These are phyloP conservation scores for Chytriomyces confervae DNA, from an alignment of 192 early-diverging fungal genomes.

Conservation along the genomic window DNA sequence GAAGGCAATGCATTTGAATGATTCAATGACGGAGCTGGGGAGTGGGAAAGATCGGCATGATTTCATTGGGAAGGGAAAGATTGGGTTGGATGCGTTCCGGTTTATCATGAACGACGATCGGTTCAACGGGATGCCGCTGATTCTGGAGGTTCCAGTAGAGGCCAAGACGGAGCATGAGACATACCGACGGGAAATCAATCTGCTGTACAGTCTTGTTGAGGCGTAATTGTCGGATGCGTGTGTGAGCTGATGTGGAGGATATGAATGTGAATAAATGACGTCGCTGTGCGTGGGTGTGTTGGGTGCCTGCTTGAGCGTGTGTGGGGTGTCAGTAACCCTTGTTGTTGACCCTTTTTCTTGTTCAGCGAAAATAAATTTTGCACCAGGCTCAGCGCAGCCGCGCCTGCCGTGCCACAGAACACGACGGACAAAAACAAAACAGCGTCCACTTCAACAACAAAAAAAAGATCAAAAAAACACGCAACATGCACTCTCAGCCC, in stretches of 20 bases:
- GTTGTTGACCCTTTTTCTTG: too few species aligned
- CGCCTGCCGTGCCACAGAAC: too few species aligned
- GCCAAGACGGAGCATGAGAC: constrained; percentile 35
- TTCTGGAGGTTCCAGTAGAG: constrained; percentile 59
- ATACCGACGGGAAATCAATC: constrained; percentile 39
- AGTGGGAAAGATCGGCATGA: constrained; percentile 59
- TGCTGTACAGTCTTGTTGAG: constrained; percentile 44
- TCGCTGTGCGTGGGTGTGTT: too few species aligned
- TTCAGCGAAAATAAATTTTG: too few species aligned
- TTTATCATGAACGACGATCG: constrained; percentile 61
- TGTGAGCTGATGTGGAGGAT: too few species aligned
- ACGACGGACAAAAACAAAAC: too few species aligned
- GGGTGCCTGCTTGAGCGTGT: too few species aligned
- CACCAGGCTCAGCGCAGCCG: too few species aligned
- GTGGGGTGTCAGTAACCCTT: too few species aligned
- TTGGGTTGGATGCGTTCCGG: constrained; percentile 58
- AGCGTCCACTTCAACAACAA: neutral
- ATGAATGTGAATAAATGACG: too few species aligned
- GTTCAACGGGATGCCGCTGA: constrained; percentile 55
- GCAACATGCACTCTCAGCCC: neutral
- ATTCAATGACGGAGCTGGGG: constrained; percentile 50
- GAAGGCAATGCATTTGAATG: constrained; percentile 62
- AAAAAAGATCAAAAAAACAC: neutral
- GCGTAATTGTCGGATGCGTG: neutral
- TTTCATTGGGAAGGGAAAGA: constrained; percentile 60